These are phyloP conservation scores for Diaporthe longicolla DNA, from an alignment of 2,329 filamentous ascomycete species.

Conservation along the genomic window DNA sequence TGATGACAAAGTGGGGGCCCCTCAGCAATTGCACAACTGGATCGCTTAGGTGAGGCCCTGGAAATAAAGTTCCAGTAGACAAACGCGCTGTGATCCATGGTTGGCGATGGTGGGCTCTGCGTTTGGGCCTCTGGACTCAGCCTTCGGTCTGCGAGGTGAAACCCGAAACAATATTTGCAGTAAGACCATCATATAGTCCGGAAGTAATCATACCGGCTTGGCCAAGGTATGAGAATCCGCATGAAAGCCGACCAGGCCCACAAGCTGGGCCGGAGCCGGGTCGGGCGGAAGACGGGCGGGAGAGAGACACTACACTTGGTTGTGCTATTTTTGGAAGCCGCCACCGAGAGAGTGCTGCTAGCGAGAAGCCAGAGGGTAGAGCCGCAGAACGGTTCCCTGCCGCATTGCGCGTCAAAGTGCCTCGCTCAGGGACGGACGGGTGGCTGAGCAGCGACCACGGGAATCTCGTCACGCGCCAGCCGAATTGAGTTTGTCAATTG, in stretches of 20 bases:
- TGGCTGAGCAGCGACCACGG: conserved; percentile 33
- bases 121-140: neutral
- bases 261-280: conserved; percentile 23
- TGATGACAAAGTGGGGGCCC: neutral
- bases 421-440: conserved; percentile 1
- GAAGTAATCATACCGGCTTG: conserved; percentile 26
- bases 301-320: conserved; percentile 41
- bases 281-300: conserved; percentile 7
- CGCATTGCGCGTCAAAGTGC: conserved; percentile 7
- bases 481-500: conserved; percentile 20
- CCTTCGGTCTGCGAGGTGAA: neutral
- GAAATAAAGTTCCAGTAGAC: neutral
- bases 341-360: conserved; percentile 3
- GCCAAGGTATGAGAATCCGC: conserved; percentile 22
- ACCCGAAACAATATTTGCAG: conserved; percentile 5
- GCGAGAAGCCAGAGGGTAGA: conserved; percentile 18
- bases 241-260: conserved; percentile 10
- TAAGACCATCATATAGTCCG: neutral
- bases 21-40: neutral
- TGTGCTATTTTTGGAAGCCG: conserved; percentile 42
- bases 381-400: conserved; percentile 15
- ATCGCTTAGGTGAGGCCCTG: neutral
- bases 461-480: conserved; percentile 23
- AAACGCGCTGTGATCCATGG: neutral
- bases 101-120: neutral